Conservation (phyloP, 2,329 filamentous ascomycete species). For the Ramichloridium luteum region DNA sequence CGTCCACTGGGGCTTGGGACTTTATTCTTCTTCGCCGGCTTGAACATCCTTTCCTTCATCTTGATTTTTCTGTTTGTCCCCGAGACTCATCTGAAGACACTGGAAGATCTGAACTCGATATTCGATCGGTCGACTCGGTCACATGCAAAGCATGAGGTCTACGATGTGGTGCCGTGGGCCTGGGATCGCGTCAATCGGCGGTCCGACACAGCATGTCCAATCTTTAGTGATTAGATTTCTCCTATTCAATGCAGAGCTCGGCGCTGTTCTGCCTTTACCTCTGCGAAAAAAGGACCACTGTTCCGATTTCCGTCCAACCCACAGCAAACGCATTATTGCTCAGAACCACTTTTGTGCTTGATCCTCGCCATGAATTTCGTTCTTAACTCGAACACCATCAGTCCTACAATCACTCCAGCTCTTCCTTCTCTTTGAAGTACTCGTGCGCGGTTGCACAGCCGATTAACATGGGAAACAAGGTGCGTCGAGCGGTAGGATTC, state of each 20-base stretch:
- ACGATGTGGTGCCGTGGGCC: slow-evolving; percentile 5
- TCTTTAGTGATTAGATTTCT: too few relatives aligned
- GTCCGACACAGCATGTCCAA: not conserved
- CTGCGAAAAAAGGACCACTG: too few relatives aligned
- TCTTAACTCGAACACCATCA: too few relatives aligned
- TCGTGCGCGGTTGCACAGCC: not conserved
- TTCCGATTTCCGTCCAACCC: too few relatives aligned
- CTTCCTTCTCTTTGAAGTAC: not conserved
- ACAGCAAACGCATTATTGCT: too few relatives aligned
- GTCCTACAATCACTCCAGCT: too few relatives aligned
- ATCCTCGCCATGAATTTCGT: too few relatives aligned
- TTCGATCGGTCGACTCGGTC: slow-evolving; percentile 22
- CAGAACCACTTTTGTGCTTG: too few relatives aligned
- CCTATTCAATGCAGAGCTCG: too few relatives aligned
- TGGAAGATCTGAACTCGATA: slow-evolving; percentile 37
- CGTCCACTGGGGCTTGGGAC: slow-evolving; percentile 35
- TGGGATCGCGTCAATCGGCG: not conserved
- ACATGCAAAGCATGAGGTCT: slow-evolving; percentile 6
- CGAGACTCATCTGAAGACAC: slow-evolving; percentile 34
- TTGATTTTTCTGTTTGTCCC: slow-evolving; percentile 50
- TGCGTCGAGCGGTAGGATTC: slow-evolving; percentile 1
- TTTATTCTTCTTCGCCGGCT: slow-evolving; percentile 44
- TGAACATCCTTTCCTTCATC: slow-evolving; percentile 48
- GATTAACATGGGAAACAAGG: not conserved
- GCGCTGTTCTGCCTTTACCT: too few relatives aligned